Evolutionary conservation across 2,329 filamentous ascomycete species (phyloP).

Genomic region (Falciphora oryzae): DNA sequence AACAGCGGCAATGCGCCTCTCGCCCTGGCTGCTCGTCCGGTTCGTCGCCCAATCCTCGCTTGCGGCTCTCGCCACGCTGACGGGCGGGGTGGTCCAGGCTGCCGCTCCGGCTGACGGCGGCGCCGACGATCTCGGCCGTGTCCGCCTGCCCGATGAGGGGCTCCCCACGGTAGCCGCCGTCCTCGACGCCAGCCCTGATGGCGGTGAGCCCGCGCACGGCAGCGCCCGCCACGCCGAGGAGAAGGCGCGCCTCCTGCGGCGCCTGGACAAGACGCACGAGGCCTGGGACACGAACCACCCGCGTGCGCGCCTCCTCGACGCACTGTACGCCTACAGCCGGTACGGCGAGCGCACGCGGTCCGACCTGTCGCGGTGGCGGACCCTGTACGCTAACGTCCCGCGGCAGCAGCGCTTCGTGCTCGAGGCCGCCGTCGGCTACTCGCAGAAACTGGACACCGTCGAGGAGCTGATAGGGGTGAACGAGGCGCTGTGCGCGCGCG

Average conservation of each 20-base stretch:
- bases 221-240: slow-evolving; percentile 11
- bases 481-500: slow-evolving; percentile 37
- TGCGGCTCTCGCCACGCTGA: not conserved
- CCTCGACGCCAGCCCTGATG: not conserved
- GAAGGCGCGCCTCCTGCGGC: slow-evolving; percentile 20
- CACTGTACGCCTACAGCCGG: slow-evolving; percentile 30
- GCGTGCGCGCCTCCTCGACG: slow-evolving; percentile 33
- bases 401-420: slow-evolving; percentile 37
- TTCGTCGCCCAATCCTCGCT: not conserved
- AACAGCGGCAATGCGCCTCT: slow-evolving; percentile 1
- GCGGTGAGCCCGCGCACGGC: no score
- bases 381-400: slow-evolving; percentile 30
- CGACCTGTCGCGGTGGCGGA: slow-evolving; percentile 30
- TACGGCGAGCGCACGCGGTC: slow-evolving; percentile 29
- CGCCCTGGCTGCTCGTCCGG: not conserved
- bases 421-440: slow-evolving; percentile 51
- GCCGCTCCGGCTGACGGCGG: no score
- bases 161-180: not conserved
- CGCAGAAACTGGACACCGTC: slow-evolving; percentile 42
- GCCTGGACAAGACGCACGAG: slow-evolving; percentile 21
- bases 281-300: slow-evolving; percentile 30
- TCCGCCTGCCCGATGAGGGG: not conserved
- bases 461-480: slow-evolving; percentile 39
- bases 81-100: not conserved
- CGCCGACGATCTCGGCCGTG: not conserved